Evolutionary conservation across 2,329 filamentous ascomycete species (phyloP), one percentile per base, ranked within the genome.

Genomic region (Neopestalotiopsis rosae): DNA sequence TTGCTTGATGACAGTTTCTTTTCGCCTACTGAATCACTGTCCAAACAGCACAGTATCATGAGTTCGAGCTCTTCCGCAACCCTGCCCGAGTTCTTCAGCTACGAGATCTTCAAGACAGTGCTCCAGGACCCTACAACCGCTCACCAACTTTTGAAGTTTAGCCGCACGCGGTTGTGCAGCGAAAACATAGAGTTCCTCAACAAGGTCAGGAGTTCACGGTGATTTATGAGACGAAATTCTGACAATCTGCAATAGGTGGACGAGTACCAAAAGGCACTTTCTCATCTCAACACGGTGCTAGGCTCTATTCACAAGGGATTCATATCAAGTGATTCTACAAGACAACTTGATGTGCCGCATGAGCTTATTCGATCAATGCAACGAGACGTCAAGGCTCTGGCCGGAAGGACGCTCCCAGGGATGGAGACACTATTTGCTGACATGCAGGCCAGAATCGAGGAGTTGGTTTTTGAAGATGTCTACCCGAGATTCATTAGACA

Each of bases 401-500:
- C 80, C 34, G 78, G 79, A 9, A 75, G 73, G 5, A 75, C 77
- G 3, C 79, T 82, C 52, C 82, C 82, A 1, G 74, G 74, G 4
- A 74, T 81, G 68, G 81, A 82, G 68, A 76, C 74, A 38, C 76
- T 84, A 3, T 85, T 85, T 69, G 72, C 74, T 24, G 78, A 82
- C 14, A 79, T 82, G 34, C 79, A 81, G 68, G 74, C 77, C 0
- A 74, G 82, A 24, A 78, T 86, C 30, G 81, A 86, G 68, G 78
- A 78, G 24, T 75, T 83, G 0, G 74, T 87, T 5, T 74, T 80
- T 20, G 77, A 74, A 9, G 80, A 84, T 59, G 78, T 87, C 14
- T 88, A 87, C 71, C 85, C 85, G 2, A 78, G 81, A 52, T 88
- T 87, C 71, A 82, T 86, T 24, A 83, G 83, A 63, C 79, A 85